Percentiles rank a stretch among this genome's conserved stretches.
phyloP scores from a whole-genome alignment of 2,329 filamentous ascomycete genomes.

The Epichloe uncinata region DNA sequence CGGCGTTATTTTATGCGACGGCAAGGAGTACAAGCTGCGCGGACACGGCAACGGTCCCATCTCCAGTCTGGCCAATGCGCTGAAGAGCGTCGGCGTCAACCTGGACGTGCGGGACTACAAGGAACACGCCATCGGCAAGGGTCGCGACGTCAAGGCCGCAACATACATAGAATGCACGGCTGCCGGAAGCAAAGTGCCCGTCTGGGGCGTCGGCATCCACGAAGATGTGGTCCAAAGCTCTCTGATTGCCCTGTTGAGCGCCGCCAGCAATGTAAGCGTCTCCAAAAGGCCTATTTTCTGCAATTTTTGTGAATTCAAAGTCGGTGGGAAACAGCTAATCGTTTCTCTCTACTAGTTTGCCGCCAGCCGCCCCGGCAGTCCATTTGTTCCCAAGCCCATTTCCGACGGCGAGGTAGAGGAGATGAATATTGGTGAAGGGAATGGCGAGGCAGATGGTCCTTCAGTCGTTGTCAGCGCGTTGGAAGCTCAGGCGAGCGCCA shows the following conservation, averaged over 20 bases:
- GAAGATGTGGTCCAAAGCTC: constrained; percentile 64
- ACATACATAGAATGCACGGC: constrained; percentile 85
- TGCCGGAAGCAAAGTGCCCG: constrained; percentile 50
- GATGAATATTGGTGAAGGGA: constrained; percentile 7
- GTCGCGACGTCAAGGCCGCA: constrained; percentile 78
- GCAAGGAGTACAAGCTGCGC: constrained; percentile 61
- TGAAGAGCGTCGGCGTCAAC: constrained; percentile 67
- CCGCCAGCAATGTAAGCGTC: constrained; percentile 66
- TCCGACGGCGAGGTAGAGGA: constrained; percentile 10
- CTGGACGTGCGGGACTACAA: constrained; percentile 91
- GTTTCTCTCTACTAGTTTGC: constrained; percentile 35
- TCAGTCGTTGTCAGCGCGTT: constrained; percentile 10
- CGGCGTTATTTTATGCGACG: constrained; percentile 73
- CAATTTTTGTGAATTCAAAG: too few relatives aligned
- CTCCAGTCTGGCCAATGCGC: constrained; percentile 72
- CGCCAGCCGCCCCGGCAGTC: constrained; percentile 54
- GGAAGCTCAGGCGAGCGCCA: constrained; percentile 11
- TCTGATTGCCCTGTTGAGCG: constrained; percentile 72
- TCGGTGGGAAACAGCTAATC: too few relatives aligned
- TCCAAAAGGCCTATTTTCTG: not conserved
- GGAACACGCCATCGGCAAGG: constrained; percentile 80
- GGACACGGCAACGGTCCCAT: constrained; percentile 85
- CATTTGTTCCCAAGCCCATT: constrained; percentile 42
- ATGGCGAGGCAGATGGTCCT: constrained; percentile 2
- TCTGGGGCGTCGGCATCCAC: constrained; percentile 62